These are phyloP conservation scores for Aspergillus sp. DNA, from an alignment of 2,329 filamentous ascomycete genomes.

Conservation along the genomic window DNA sequence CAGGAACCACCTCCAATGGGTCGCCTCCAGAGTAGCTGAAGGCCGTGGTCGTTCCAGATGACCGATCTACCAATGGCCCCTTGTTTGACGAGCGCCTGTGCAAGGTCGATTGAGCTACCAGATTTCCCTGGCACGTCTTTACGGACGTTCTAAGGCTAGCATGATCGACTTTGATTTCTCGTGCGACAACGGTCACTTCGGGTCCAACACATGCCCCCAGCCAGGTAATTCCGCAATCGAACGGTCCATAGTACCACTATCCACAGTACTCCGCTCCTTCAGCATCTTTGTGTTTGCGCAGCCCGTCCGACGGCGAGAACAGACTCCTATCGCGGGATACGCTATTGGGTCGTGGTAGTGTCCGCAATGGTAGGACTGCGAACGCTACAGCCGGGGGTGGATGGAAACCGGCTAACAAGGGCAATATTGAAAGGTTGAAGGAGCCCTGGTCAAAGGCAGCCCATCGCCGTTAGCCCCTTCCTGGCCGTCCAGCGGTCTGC, in stretches of 20 bases:
- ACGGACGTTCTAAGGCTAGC: background rate
- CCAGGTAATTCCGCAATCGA: background rate
- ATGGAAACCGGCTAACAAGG: too few species aligned
- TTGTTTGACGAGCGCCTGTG: background rate
- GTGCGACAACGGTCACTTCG: background rate
- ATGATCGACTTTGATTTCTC: background rate
- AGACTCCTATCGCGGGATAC: constrained; percentile 5
- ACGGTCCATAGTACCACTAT: background rate
- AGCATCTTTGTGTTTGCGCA: background rate
- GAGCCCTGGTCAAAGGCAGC: too few species aligned
- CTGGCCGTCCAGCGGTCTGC: too few species aligned
- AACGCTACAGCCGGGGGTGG: too few species aligned
- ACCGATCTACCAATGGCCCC: background rate
- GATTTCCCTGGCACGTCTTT: background rate
- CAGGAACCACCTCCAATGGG: background rate
- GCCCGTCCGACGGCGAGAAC: constrained; percentile 6
- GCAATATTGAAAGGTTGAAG: too few species aligned
- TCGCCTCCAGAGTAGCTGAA: background rate
- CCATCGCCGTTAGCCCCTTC: too few species aligned
- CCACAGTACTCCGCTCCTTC: constrained; percentile 1
- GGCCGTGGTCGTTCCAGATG: background rate
- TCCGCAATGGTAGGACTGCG: constrained; percentile 5
- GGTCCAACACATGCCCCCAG: background rate
- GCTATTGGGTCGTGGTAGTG: background rate
- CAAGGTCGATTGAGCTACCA: background rate